Conservation (phyloP, 2,329 filamentous ascomycete genomes). For the Microascus cirrosus region DNA sequence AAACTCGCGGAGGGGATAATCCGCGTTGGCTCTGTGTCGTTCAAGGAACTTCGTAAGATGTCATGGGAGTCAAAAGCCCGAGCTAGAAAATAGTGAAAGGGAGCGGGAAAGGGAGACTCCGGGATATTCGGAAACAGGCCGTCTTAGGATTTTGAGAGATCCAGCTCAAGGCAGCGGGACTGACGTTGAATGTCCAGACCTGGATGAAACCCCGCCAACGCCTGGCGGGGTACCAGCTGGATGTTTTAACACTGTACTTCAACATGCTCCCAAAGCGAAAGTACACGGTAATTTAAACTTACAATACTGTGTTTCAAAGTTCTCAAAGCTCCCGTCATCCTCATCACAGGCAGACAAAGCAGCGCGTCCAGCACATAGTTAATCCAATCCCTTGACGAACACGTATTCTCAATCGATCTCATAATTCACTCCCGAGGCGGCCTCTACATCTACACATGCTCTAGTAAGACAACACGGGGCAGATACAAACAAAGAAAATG, state of each 20-base stretch:
- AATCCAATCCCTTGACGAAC: neutral
- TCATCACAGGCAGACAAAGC: neutral
- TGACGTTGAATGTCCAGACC: neutral
- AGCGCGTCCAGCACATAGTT: neutral
- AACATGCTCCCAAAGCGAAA: neutral
- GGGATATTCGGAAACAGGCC: neutral
- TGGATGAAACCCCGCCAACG: neutral
- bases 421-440: neutral
- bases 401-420: neutral
- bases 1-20: neutral
- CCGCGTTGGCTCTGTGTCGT: neutral
- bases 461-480: neutral
- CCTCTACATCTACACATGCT: neutral
- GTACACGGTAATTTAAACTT: neutral
- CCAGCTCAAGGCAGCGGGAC: neutral
- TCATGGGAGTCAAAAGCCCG: neutral
- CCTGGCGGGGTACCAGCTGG: neutral
- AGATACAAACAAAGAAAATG: neutral
- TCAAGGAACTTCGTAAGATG: neutral
- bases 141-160: neutral
- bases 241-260: neutral
- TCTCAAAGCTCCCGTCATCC: neutral
- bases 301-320: neutral
- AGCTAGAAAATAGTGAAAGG: neutral
- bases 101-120: neutral